Evolutionary conservation across 2,329 filamentous ascomycete genomes (phyloP).

Genomic region (Pseudogymnoascus sp.): DNA sequence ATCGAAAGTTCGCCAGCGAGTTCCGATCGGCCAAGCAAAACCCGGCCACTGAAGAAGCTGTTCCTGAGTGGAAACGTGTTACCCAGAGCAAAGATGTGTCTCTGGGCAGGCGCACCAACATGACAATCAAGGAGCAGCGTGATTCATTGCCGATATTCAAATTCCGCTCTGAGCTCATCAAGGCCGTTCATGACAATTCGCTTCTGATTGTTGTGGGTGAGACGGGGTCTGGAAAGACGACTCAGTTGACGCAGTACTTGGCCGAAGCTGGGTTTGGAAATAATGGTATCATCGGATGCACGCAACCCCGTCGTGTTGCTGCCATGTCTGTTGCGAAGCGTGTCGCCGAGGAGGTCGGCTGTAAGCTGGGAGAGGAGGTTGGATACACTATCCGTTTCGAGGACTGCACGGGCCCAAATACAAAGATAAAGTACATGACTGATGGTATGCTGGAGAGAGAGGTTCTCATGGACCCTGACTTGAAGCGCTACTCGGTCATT

Average conservation of each 20-base stretch:
- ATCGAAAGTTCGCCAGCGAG: constrained; percentile 83
- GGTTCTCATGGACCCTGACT: constrained; percentile 81
- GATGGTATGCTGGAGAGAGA: constrained; percentile 97
- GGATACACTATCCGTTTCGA: constrained; percentile 98
- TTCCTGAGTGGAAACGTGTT: constrained; percentile 89
- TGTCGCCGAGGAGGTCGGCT: constrained; percentile 92
- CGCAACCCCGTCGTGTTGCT: constrained; percentile 91
- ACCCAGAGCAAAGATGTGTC: constrained; percentile 71
- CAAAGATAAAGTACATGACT: constrained; percentile 99
- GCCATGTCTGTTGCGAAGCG: constrained; percentile 97
- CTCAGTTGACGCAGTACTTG: constrained; percentile 89
- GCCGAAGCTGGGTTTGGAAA: constrained; percentile 87
- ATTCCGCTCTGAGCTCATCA: constrained; percentile 78
- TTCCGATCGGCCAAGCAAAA: constrained; percentile 53
- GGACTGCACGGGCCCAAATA: constrained; percentile 78
- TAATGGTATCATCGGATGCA: constrained; percentile 85
- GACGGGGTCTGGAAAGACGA: constrained; percentile 95
- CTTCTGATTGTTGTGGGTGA: constrained; percentile 94
- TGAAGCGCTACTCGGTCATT: constrained; percentile 87
- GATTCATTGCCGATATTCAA: constrained; percentile 82
- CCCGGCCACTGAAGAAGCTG: constrained; percentile 48
- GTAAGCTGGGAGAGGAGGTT: constrained; percentile 80
- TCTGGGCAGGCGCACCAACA: constrained; percentile 74
- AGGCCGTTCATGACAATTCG: constrained; percentile 81
- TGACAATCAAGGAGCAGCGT: constrained; percentile 92